Conservation (phyloP, 306 rosid genomes). For the Delonix regia region DNA sequence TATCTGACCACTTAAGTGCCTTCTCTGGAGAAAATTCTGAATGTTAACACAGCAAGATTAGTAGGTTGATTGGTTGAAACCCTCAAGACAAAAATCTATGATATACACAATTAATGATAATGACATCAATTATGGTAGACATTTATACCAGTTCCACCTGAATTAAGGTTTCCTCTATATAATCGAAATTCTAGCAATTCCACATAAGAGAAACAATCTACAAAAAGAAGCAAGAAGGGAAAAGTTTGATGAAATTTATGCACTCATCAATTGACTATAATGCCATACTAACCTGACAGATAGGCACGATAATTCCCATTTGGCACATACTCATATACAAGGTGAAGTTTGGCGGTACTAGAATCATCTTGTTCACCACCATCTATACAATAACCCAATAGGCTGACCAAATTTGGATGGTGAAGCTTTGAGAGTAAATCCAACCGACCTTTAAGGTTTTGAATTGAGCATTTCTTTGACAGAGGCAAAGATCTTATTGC, state of each 20-base stretch:
- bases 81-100: constrained; percentile 20
- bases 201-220: constrained; percentile 5
- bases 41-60: constrained; percentile 33
- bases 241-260: constrained; percentile 2
- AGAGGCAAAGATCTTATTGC: constrained; percentile 58
- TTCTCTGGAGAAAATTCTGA: constrained; percentile 65
- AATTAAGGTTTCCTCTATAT: background rate
- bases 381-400: constrained; percentile 81
- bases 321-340: constrained; percentile 70
- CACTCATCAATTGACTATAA: background rate
- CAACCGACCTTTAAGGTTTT: constrained; percentile 68
- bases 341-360: constrained; percentile 57
- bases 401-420: constrained; percentile 86
- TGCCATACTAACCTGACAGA: constrained; percentile 64
- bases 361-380: constrained; percentile 59
- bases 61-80: constrained; percentile 25
- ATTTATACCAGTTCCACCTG: background rate
- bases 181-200: constrained; percentile 1
- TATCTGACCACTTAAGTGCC: constrained; percentile 81
- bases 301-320: constrained; percentile 60
- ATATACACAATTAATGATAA: background rate
- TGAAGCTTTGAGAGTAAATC: constrained; percentile 87
- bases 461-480: constrained; percentile 64
- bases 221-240: background rate
- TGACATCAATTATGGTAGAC: background rate